Evolutionary conservation across 768 basidiomycete genomes (phyloP), one percentile per base, ranked within the genome.

Genomic region (Termitomyces sp.): DNA sequence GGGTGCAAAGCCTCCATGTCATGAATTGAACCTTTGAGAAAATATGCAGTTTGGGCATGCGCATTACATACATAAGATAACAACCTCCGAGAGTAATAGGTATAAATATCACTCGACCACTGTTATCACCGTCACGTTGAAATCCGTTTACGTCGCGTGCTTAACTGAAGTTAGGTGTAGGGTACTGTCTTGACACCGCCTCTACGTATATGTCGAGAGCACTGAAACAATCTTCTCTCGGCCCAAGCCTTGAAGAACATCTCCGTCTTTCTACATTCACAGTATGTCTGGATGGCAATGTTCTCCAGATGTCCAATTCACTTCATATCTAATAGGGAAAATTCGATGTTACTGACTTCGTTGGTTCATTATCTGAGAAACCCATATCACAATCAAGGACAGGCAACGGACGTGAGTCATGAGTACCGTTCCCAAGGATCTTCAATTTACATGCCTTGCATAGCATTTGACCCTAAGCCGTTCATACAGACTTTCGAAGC

Each of bases 381-480:
- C 79, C 94, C 53, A 96, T 97, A 60, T 72, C 84, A 9, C 84
- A 91, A 64, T 96, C 94, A 36, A 92, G 94, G 70, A 82, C 80
- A 42, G 83, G 85, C 66, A 77, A 92, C 29, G 94, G 92, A 53
- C 93, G 94, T 89, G 61, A 51, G 73, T 76, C 34, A 36, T 37
- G 48, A 10, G 48, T 29, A 10, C 58, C 24, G 56, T 49, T 10
- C 24, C 24, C 20, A 18, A 5, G 41, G 39, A 41, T n/a, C 42
- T 44, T 9, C 13, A 53, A 20, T 42, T 32, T 50, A 50, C 32
- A 64, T 56, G 62, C 51, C 54, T 31, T 49, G 56, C 47, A 32
- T 60, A 94, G 93, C 95, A n/a, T 96, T 96, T 66, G 87, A 96
- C 65, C 93, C 95, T 5, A 88, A 89, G 65, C 93, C 95, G 0